Percentiles rank a stretch among this genome's conserved stretches.
Conservation (phyloP, 2,329 filamentous ascomycete genomes). For the Helminthosporium solani region DNA sequence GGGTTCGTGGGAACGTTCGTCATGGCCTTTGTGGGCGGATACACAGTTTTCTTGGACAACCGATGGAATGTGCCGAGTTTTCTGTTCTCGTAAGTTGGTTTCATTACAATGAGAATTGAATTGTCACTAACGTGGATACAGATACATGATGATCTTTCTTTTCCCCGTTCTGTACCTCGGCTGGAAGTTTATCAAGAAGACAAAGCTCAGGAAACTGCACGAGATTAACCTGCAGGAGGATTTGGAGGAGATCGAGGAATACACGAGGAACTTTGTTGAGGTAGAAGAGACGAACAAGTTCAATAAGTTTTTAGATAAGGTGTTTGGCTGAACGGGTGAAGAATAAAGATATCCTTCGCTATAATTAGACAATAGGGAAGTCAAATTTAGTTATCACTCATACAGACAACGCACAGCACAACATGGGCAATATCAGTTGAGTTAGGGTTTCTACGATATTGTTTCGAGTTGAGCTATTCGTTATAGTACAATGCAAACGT, state of each 20-base stretch:
- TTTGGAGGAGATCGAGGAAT: conserved; percentile 67
- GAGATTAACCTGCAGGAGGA: conserved; percentile 65
- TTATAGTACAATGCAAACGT: background rate
- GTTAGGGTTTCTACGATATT: too few relatives aligned
- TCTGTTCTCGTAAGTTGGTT: conserved; percentile 62
- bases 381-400: too few relatives aligned
- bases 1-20: conserved; percentile 63
- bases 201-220: conserved; percentile 56
- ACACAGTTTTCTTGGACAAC: conserved; percentile 70
- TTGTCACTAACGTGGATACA: conserved; percentile 16
- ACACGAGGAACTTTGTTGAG: conserved; percentile 61
- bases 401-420: too few relatives aligned
- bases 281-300: conserved; percentile 49
- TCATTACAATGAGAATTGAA: background rate
- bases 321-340: conserved; percentile 40
- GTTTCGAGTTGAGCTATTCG: background rate
- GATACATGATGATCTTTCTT: conserved; percentile 70
- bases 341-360: background rate
- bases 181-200: conserved; percentile 71
- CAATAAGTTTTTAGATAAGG: conserved; percentile 47
- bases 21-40: conserved; percentile 76
- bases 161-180: conserved; percentile 68
- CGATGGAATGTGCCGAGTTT: conserved; percentile 70
- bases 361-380: too few relatives aligned
- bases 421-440: too few relatives aligned